Conservation (phyloP, 306 rosid species). For the Dalbergia cultrata region DNA sequence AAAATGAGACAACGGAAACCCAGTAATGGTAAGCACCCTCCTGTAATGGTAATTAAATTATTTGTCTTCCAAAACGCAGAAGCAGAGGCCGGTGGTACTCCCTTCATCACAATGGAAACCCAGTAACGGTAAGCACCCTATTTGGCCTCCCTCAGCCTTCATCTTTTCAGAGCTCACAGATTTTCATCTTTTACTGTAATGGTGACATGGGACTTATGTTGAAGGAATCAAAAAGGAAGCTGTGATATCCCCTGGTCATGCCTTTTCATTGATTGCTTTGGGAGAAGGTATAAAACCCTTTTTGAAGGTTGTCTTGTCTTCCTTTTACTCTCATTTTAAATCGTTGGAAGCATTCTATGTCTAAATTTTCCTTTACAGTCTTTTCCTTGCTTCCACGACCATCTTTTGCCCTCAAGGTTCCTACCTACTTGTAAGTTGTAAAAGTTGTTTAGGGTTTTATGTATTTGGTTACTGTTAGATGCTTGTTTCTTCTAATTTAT, state of each 20-base stretch:
- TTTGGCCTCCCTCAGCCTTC: too few species aligned
- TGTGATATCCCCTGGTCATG: conserved; percentile 92
- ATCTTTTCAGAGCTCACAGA: too few species aligned
- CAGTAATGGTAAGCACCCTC: too few species aligned
- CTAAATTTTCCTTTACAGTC: conserved; percentile 22
- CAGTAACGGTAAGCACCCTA: too few species aligned
- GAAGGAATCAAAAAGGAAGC: conserved; percentile 96
- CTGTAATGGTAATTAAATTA: too few species aligned
- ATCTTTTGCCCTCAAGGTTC: conserved; percentile 23
- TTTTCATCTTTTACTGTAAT: too few species aligned
- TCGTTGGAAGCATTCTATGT: conserved; percentile 18
- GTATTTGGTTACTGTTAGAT: conserved; percentile 31
- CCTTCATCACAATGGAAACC: too few species aligned
- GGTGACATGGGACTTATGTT: conserved; percentile 82
- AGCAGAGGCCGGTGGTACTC: too few species aligned
- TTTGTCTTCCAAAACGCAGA: too few species aligned
- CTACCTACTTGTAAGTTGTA: conserved; percentile 13
- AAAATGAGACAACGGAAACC: too few species aligned
- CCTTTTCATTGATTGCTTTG: conserved; percentile 88
- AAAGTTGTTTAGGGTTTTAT: conserved; percentile 22
- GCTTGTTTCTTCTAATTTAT: conserved; percentile 35
- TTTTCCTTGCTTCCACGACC: conserved; percentile 23
- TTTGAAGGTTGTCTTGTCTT: neutral
- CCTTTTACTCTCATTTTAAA: too few species aligned
- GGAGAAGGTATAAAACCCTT: conserved; percentile 73